Conservation (phyloP, 805 yeast species). For the Sugiyamaella floridensis region DNA sequence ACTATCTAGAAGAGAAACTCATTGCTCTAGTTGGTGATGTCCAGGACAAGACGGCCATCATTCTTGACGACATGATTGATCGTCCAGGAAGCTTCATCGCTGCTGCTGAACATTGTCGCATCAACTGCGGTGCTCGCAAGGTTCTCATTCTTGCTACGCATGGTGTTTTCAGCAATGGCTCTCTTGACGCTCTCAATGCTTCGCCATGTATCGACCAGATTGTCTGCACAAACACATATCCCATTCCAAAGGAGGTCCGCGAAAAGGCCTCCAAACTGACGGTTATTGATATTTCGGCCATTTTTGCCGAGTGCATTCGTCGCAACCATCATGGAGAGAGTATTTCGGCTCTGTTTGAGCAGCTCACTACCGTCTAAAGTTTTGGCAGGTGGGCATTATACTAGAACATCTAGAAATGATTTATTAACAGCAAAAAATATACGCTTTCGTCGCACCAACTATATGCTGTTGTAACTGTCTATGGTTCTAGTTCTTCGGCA, state of each 20-base stretch:
- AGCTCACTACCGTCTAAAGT: constrained; percentile 45
- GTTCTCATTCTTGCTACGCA: constrained; percentile 93
- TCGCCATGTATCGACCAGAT: constrained; percentile 82
- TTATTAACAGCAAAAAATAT: not conserved
- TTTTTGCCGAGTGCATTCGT: constrained; percentile 96
- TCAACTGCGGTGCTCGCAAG: constrained; percentile 91
- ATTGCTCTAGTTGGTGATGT: constrained; percentile 97
- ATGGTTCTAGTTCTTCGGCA: no score
- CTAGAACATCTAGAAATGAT: not conserved
- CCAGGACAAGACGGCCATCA: constrained; percentile 81
- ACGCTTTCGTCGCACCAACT: not conserved
- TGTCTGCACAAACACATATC: constrained; percentile 94
- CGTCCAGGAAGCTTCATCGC: constrained; percentile 90
- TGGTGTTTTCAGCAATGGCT: constrained; percentile 84
- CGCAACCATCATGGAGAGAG: constrained; percentile 98
- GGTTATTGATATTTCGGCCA: constrained; percentile 88
- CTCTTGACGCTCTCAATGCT: constrained; percentile 69
- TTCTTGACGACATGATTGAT: constrained; percentile 95
- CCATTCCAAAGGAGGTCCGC: constrained; percentile 60
- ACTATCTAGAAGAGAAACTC: constrained; percentile 63
- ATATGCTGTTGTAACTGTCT: not conserved
- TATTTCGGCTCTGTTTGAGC: constrained; percentile 86
- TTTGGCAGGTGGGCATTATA: not conserved
- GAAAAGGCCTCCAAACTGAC: constrained; percentile 61
- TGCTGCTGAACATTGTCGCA: constrained; percentile 94